Base-by-base conservation (phyloP, 495 filamentous ascomycete genomes). In the Aspergillus diversus region DNA sequence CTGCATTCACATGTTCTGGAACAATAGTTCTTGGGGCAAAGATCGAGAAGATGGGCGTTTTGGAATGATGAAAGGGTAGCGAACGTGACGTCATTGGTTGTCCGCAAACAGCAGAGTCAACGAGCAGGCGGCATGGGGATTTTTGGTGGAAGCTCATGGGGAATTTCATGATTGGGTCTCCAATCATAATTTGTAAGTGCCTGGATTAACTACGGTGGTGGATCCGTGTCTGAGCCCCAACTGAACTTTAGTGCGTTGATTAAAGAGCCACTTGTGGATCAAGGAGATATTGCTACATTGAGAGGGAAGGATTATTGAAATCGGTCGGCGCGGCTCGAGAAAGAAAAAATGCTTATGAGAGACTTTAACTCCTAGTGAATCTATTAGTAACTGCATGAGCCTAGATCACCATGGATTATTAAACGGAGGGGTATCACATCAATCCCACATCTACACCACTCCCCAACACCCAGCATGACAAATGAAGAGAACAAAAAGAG, bases 391-490 rank as follows among this genome's bases (percentile, higher is more conserved):
- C 21, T 1, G 39, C 39, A 43, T 43, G n/a, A 43, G 11, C n/a
- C 39, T 15, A 43, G n/a, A 43, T 43, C 39, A 15, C 2, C 21
- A 27, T 27, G 21, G 21, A 27, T 27, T 27, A 27, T 27, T 27
- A 43, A 43, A n/a, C 27, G 16, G 27, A 50, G 47, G 47, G 47
- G 47, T 50, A 50, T 50, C 47, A 50, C 12, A 49, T 5, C 47
- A 21, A 43, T 50, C 47, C 16, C 47, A 17, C 27, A 17, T 50
- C 47, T 50, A 17, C 27, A 17, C 47, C 11, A 43, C 39, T 43
- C 12, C 3, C 39, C 11, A 17, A 50, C 47, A 50, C 16, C n/a
- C 47, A 21, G 27, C 47, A 50, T 5, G 16, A 21, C 8, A 49
- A 50, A 50, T 7, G 5, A 15, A 50, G 21, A 50, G 2, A 50